Base-by-base conservation (phyloP, 1,284 basidiomycete species). In the Trichosporon coremiiforme region DNA sequence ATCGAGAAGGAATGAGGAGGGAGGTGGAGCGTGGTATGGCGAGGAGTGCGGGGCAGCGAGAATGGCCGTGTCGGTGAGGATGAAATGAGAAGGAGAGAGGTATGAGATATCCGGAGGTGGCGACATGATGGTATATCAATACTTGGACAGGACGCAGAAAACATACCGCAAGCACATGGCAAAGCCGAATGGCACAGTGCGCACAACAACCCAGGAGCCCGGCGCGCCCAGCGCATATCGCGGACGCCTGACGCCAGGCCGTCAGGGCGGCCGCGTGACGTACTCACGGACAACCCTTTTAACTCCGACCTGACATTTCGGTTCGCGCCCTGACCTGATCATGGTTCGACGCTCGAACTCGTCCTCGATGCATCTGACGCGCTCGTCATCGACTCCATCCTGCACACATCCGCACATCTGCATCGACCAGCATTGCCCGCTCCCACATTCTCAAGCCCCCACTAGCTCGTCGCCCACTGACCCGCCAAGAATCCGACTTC, bases 61-160 rank as follows among this genome's bases (percentile, higher is more conserved):
- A 20, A 15, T 22, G 47, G 47, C 8, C 47, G n/a, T 10, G 47
- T 2, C 47, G 47, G 47, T 22, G 47, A 60, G 29, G 29, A 60
- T 60, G 57, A 33, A 60, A 33, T 31, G 57, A 33, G 17, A 15
- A 60, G 57, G 13, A 35, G 55, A 31, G 29, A 60, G 57, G 17
- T n/a, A 22, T 33, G 57, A 60, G 17, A 60, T 60, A 60, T 60
- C 57, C 57, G 57, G 57, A 60, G 57, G 57, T 60, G 57, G 57
- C 57, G 57, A 60, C 57, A 60, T 60, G 57, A 60, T 33, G 2
- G 57, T 60, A 60, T 60, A 60, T 60, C 57, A 60, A 60, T 31
- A 60, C 57, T 31, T 2, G 47, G 47, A 53, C 47, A 20, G 47
- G 47, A 22, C 22, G 47, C 47, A 53, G 47, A 20, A n/a, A 15